Evolutionary conservation across 2,329 filamentous ascomycete genomes (phyloP).

Genomic region (Intubia oerlemansii): DNA sequence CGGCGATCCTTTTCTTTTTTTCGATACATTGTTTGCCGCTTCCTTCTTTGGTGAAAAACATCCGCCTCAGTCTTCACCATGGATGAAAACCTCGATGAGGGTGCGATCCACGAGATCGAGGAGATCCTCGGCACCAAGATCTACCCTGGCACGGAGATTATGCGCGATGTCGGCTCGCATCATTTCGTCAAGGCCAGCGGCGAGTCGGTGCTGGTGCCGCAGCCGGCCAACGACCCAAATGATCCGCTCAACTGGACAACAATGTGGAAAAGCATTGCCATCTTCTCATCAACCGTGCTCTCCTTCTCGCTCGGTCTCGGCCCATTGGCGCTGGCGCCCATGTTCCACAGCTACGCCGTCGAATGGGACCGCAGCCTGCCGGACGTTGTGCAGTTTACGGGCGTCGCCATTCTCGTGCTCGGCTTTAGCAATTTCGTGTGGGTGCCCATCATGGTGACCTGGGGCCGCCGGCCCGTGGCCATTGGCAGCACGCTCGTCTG

Average conservation of each 20-base stretch:
- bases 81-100: conserved; percentile 5
- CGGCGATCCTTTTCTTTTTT: not conserved
- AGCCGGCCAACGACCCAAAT: conserved; percentile 23
- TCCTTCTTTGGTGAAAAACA: too few relatives aligned
- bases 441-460: conserved; percentile 23
- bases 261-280: conserved; percentile 20
- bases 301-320: conserved; percentile 20
- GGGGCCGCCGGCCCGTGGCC: conserved; percentile 25
- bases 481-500: conserved; percentile 22
- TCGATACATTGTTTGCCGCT: too few relatives aligned
- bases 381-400: conserved; percentile 26
- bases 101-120: conserved; percentile 4
- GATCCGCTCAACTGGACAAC: conserved; percentile 27
- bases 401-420: conserved; percentile 24
- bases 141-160: conserved; percentile 17
- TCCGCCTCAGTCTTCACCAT: too few relatives aligned
- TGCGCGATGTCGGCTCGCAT: conserved; percentile 32
- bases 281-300: conserved; percentile 15
- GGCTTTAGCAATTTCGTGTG: conserved; percentile 30
- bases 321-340: conserved; percentile 22
- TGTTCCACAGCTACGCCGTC: conserved; percentile 36
- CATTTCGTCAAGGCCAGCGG: conserved; percentile 37
- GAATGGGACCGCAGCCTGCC: conserved; percentile 30
- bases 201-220: conserved; percentile 24
- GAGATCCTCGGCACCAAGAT: conserved; percentile 8